Base-by-base conservation (phyloP, 495 filamentous ascomycete species). In the Lasiosphaeria ovina region DNA sequence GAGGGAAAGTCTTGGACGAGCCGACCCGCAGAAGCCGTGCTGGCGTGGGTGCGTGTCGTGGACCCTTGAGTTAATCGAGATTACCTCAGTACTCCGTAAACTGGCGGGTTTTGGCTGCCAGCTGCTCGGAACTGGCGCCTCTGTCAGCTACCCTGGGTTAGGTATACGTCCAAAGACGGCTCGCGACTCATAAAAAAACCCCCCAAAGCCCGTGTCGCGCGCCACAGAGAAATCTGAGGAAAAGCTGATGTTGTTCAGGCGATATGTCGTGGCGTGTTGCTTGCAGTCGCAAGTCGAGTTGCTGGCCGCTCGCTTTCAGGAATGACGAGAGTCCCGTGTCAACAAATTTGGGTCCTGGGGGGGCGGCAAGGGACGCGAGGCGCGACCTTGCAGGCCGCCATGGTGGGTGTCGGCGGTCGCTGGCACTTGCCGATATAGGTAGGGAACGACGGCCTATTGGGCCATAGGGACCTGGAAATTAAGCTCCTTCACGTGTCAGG, bases 321-420 rank as follows among this genome's bases (percentile, higher is more conserved):
- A 6, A 51, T 51, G 16, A 47, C 44, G 12, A 47, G 11, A 12
- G 33, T 60, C 55, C 61, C 54, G 62, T 67, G 71, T 73, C 71
- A 73, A 73, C 71, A 73, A 73, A 69, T 64, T 72, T 63, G 54
- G 59, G 60, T 52, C 44, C 12, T 14, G 6, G 44, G 12, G 16
- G 12, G 54, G 35, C 57, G 60, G 60, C 53, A 58, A 54, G 56
- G 57, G 65, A 70, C 69, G 69, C 69, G 66, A 67, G 55, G 64
- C 69, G 66, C 67, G 66, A 54, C 51, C 51, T 52, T 35, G 56
- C 60, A 45, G 17, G 49, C 24, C 32, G 32, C 42, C 38, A 53
- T 35, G 47, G 33, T 11, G 47, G 60, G 47, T 54, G n/a, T 59
- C 62, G 48, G 35, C 36, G 11, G 45, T 49, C 31, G 54, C 42